Evolutionary conservation across 2,329 filamentous ascomycete species (phyloP), one percentile per base, ranked within the genome.

Genomic region (Aspergillus sojae): DNA sequence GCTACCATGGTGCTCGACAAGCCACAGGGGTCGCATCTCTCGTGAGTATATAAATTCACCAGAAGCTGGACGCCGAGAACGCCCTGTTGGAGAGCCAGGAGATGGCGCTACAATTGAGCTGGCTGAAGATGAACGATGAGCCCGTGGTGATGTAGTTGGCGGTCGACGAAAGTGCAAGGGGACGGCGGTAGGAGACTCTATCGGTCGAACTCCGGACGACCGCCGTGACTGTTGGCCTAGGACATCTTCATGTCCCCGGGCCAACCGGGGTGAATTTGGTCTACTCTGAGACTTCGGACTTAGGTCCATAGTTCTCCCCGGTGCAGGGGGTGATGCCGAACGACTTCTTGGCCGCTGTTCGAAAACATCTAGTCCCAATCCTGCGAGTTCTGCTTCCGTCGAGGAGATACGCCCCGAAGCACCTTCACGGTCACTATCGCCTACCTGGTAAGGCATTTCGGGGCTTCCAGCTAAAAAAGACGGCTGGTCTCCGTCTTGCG

Each of bases 1-100:
- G 21, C 67, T 66, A 23, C 80, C 78, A 67, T 84, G 86, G 34
- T 83, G 88, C 75, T 96, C 91, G 7, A 96, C 87, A 26, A 97
- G 88, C 77, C 91, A 94, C 10, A 97, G 80, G 0, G 94, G 94
- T 68, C 91, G 89, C 71, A 94, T 89, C 73, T 95, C 92, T 60
- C 86, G 86, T 21, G 77, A 80, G 41, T 77, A 78, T 64, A 79
- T 82, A 72, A 86, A 86, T 65, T 87, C 84, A 5, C 80, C 79
- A 1, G 84, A 86, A 58, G 77, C 79, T 0, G 81, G 77, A 41
- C 84, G 81, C 53, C 77, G 75, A 65, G 83, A 81, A 36, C 82
- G 79, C 14, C 75, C 65, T n/a, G 74, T 77, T 30, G 83, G 83
- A 9, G 82, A 83, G 21, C 67, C 75, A n/a, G 77, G 76, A 34